Percentiles rank a stretch among this genome's conserved stretches.
These are phyloP conservation scores for Cicer arietinum DNA, from an alignment of 306 rosid genomes.

Conservation along the genomic window DNA sequence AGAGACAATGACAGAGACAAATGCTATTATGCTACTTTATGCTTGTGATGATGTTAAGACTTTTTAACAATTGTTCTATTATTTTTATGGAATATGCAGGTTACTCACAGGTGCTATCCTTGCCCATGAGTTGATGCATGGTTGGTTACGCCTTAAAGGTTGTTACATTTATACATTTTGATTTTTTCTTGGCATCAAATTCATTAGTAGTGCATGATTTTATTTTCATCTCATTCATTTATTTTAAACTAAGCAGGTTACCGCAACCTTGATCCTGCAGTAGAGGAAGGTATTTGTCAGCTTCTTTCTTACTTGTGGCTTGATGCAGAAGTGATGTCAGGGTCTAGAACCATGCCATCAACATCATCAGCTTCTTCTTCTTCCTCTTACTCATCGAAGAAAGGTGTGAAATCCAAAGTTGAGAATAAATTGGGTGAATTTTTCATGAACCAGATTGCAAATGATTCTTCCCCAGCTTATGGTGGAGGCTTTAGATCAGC, in stretches of 20 bases:
- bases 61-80: constrained; percentile 27
- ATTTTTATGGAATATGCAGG: constrained; percentile 51
- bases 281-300: constrained; percentile 98
- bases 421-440: constrained; percentile 84
- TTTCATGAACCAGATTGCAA: constrained; percentile 84
- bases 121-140: constrained; percentile 98
- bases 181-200: constrained; percentile 26
- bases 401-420: constrained; percentile 68
- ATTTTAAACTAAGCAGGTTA: constrained; percentile 60
- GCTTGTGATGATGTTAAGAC: neutral
- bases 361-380: constrained; percentile 66
- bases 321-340: constrained; percentile 86
- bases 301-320: constrained; percentile 96
- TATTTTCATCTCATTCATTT: constrained; percentile 13
- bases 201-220: neutral
- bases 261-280: constrained; percentile 71
- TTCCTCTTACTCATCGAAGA: constrained; percentile 64
- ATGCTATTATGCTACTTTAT: constrained; percentile 5
- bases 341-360: constrained; percentile 63
- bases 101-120: constrained; percentile 98
- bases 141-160: constrained; percentile 97
- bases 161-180: constrained; percentile 45
- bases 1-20: neutral
- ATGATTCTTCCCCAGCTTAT: constrained; percentile 82
- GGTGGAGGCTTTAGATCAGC: constrained; percentile 94